Base-by-base conservation (phyloP, 139 green algal species). In the Chlorella sorokiniana region DNA sequence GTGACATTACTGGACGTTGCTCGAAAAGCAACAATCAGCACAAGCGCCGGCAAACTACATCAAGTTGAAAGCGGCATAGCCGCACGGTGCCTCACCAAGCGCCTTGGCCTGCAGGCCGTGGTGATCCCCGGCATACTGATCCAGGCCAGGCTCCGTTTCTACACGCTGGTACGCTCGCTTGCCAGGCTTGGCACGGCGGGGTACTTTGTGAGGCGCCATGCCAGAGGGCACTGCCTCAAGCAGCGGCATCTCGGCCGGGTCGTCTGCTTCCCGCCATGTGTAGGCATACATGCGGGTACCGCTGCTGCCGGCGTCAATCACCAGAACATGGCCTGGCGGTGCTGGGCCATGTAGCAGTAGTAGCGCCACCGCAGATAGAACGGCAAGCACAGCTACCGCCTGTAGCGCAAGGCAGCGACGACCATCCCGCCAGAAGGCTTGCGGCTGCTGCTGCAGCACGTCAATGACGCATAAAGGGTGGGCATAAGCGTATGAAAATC, bases 141-240 rank as follows among this genome's bases (percentile, higher is more conserved):
- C 93, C 48, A 98, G 80, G 9, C 95, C 94, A 7, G 94, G 94
- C 76, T 95, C 86, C 4, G 95, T 98, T 81, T 98, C 94, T 71
- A 98, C 93, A 0, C 94, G 87, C 70, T 96, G 83, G 81, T 97
- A 98, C 77, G 89, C 82, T 29, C 91, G 85, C 69, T 78, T 65
- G 51, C 77, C 73, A 2, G 72, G 79, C 61, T 79, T 54, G 11
- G 74, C 72, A 23, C 77, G 77, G 14, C 81, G 67, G 0, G 89
- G 88, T 25, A 90, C 63, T 41, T 59, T 79, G 37, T 77, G 29
- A 10, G 63, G 33, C 6, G 73, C 70, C 33, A 69, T 76, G 22
- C 38, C 29, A 31, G 85, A 71, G 29, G 56, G 56, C 20, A 90
- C 82, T 1, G 40, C 78, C 31, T 42, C 29, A n/a, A 82, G 54